Percentiles rank a stretch among this genome's conserved stretches.
Conservation (phyloP, 768 basidiomycete genomes). For the Neoboletus magnificus region DNA sequence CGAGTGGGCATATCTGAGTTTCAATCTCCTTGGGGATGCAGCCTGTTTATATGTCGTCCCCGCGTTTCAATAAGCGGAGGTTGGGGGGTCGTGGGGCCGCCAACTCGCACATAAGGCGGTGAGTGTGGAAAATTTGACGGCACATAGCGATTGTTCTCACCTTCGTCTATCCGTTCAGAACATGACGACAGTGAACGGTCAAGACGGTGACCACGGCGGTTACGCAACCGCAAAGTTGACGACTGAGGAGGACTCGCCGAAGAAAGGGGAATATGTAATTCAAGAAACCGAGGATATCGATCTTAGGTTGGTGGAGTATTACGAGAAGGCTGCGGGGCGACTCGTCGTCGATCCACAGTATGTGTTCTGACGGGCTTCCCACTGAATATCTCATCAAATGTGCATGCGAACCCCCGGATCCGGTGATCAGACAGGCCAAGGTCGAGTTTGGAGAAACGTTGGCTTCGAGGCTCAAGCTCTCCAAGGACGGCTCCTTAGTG, state of each 20-base stretch:
- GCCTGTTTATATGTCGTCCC: too few species aligned
- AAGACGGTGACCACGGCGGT: not conserved
- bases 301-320: slow-evolving; percentile 34
- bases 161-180: not conserved
- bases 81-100: too few species aligned
- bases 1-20: not conserved
- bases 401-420: not conserved
- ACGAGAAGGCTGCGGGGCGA: slow-evolving; percentile 55
- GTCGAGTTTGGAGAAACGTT: slow-evolving; percentile 48
- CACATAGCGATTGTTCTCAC: not conserved
- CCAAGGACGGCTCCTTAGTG: slow-evolving; percentile 42
- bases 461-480: slow-evolving; percentile 45
- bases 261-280: not conserved
- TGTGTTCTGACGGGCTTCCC: slow-evolving; percentile 17
- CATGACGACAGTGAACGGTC: not conserved
- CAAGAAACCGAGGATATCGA: slow-evolving; percentile 26
- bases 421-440: slow-evolving; percentile 39
- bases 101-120: not conserved
- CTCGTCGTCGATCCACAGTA: slow-evolving; percentile 61
- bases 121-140: not conserved
- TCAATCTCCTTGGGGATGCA: not conserved
- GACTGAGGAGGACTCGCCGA: slow-evolving; percentile 1
- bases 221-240: not conserved
- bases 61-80: not conserved
- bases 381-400: too few species aligned